Evolutionary conservation across 192 early-diverging fungal genomes (phyloP).

Genomic region (Backusella psychrophila): DNA sequence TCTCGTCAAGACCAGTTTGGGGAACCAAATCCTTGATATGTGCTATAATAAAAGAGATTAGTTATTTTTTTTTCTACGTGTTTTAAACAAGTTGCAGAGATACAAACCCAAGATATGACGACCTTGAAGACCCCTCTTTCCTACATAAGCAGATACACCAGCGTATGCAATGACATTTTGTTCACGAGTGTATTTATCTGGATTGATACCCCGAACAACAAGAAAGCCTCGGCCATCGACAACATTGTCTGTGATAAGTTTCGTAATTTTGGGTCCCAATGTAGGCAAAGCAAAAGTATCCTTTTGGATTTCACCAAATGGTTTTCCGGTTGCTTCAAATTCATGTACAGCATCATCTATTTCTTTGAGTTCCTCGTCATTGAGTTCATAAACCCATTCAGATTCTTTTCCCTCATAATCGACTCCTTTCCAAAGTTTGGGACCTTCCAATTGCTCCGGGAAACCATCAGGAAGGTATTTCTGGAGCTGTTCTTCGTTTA

Average conservation of each 20-base stretch:
- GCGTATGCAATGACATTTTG: constrained; percentile 31
- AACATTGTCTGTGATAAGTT: constrained; percentile 19
- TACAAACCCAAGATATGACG: constrained; percentile 19
- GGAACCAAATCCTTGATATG: constrained; percentile 31
- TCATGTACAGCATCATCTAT: constrained; percentile 16
- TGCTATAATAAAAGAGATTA: background rate
- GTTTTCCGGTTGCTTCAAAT: constrained; percentile 12
- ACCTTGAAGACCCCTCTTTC: constrained; percentile 24
- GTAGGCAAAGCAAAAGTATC: constrained; percentile 15
- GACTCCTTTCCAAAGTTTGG: constrained; percentile 22
- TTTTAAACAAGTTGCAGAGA: background rate
- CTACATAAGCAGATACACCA: constrained; percentile 23
- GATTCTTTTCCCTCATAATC: constrained; percentile 24
- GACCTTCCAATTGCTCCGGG: constrained; percentile 21
- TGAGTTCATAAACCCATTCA: constrained; percentile 24
- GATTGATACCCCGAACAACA: constrained; percentile 24
- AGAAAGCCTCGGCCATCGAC: constrained; percentile 27
- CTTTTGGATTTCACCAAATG: constrained; percentile 10
- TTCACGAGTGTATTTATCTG: constrained; percentile 21
- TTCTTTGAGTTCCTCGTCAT: constrained; percentile 19
- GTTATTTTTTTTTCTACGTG: background rate
- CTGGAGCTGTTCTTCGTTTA: constrained; percentile 14
- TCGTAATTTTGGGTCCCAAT: constrained; percentile 18
- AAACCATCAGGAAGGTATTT: constrained; percentile 25
- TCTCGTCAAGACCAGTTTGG: constrained; percentile 17